These are phyloP conservation scores for Microsporum audouinii DNA, from an alignment of 2,329 filamentous ascomycete genomes.

Conservation along the genomic window DNA sequence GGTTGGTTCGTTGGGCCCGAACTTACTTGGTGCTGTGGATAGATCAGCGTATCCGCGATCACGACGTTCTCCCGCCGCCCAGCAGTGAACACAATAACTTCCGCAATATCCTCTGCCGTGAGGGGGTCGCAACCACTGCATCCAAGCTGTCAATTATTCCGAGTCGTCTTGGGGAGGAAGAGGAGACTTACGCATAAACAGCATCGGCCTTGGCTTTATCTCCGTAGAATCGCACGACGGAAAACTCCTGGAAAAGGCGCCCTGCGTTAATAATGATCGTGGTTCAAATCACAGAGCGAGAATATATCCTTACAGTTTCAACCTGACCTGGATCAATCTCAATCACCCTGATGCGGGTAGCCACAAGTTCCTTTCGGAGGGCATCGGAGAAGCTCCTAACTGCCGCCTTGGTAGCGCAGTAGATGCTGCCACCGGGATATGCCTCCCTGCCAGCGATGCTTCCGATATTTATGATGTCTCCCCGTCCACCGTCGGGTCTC, in stretches of 20 bases:
- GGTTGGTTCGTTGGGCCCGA: neutral
- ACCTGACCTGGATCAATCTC: slow-evolving; percentile 87
- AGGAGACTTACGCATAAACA: slow-evolving; percentile 59
- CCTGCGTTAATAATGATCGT: neutral
- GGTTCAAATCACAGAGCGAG: neutral
- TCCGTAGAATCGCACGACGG: slow-evolving; percentile 73
- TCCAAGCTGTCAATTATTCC: neutral
- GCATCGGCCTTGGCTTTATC: slow-evolving; percentile 83
- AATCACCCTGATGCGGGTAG: slow-evolving; percentile 69
- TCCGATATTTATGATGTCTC: slow-evolving; percentile 93
- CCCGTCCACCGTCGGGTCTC: slow-evolving; percentile 56
- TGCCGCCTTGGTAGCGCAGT: slow-evolving; percentile 87
- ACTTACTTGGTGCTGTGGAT: slow-evolving; percentile 77
- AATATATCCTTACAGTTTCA: slow-evolving; percentile 53
- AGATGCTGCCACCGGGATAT: slow-evolving; percentile 77
- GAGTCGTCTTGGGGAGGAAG: neutral
- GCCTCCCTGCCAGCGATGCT: slow-evolving; percentile 82
- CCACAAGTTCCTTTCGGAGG: slow-evolving; percentile 70
- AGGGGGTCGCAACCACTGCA: slow-evolving; percentile 63
- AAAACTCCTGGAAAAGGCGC: slow-evolving; percentile 55
- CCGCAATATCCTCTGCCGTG: slow-evolving; percentile 81
- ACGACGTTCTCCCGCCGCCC: slow-evolving; percentile 82
- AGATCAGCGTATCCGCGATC: slow-evolving; percentile 74
- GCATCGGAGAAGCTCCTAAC: slow-evolving; percentile 75
- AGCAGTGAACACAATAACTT: slow-evolving; percentile 76